These are phyloP conservation scores for Sporothrix sp. DNA, from an alignment of 2,329 filamentous ascomycete species.

Conservation along the genomic window DNA sequence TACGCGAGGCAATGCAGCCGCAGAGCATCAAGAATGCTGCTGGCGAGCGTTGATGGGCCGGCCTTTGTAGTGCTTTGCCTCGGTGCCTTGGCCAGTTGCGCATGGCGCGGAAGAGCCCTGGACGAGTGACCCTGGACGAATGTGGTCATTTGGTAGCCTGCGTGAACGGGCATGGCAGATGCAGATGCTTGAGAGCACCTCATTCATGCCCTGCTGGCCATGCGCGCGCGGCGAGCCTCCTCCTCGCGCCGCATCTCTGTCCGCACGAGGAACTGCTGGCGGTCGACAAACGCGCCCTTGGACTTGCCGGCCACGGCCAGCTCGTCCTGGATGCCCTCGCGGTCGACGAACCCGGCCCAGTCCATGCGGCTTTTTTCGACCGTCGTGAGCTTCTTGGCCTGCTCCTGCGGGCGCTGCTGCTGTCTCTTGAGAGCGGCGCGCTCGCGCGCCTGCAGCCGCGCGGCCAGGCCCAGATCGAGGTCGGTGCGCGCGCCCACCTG, in stretches of 20 bases:
- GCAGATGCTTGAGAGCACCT: no score
- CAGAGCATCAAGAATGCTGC: no score
- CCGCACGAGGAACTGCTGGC: conserved; percentile 56
- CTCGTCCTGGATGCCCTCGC: conserved; percentile 61
- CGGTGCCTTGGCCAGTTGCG: no score
- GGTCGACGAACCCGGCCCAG: conserved; percentile 62
- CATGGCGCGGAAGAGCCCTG: no score
- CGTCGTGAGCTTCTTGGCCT: conserved; percentile 57
- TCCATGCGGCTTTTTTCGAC: conserved; percentile 66
- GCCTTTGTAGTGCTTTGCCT: no score
- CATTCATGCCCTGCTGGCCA: conserved; percentile 29
- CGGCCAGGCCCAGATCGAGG: conserved; percentile 46
- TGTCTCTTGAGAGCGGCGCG: conserved; percentile 8
- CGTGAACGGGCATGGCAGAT: no score
- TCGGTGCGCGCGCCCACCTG: conserved; percentile 47
- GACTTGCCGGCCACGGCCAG: conserved; percentile 54
- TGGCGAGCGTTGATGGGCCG: no score
- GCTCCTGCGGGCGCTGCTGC: conserved; percentile 24
- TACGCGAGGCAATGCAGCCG: no score
- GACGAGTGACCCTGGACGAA: no score
- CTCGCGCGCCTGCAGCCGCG: conserved; percentile 38
- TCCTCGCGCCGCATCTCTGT: conserved; percentile 54
- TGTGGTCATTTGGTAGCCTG: no score
- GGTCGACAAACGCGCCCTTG: conserved; percentile 52
- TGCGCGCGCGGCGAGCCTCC: conserved; percentile 45